Evolutionary conservation across 2,329 filamentous ascomycete species (phyloP).

Genomic region (Arthrobotrys entomopaga): DNA sequence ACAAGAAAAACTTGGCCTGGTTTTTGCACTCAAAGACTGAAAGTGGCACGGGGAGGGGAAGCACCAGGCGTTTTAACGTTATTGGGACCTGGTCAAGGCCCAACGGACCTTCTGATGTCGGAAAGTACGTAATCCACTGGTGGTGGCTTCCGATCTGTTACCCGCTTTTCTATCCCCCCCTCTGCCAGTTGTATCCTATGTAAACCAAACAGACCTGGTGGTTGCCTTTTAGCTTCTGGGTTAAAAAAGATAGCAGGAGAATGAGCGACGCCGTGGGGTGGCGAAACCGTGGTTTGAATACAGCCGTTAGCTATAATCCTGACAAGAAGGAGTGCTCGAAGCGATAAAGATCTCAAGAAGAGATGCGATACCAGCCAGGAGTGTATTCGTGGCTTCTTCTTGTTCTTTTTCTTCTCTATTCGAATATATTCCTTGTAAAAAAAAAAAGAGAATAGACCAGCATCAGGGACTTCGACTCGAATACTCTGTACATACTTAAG

Average conservation of each 20-base stretch:
- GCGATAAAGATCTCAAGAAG: conserved; percentile 9
- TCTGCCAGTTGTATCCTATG: conserved; percentile 11
- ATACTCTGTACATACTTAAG: too few species aligned
- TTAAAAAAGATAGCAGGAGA: neutral
- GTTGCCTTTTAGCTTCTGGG: too few species aligned
- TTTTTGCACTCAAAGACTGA: conserved; percentile 23
- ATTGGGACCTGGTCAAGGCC: conserved; percentile 34
- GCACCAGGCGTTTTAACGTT: conserved; percentile 43
- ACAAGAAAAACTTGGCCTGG: conserved; percentile 16
- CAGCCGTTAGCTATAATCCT: neutral
- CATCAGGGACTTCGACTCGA: neutral
- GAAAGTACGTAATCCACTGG: conserved; percentile 53
- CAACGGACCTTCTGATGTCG: conserved; percentile 43
- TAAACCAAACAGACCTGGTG: neutral
- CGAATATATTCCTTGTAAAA: neutral
- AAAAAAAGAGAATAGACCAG: conserved; percentile 7
- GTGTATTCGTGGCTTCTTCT: conserved; percentile 53
- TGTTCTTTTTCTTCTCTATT: conserved; percentile 21
- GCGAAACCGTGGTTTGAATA: neutral
- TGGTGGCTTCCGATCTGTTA: conserved; percentile 47
- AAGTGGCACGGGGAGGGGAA: conserved; percentile 36
- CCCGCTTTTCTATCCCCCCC: conserved; percentile 28
- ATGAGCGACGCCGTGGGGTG: neutral
- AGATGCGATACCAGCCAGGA: neutral
- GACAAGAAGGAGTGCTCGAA: conserved; percentile 10